Conservation (phyloP, 2,329 filamentous ascomycete species). For the Ramularia collo-cygni region DNA sequence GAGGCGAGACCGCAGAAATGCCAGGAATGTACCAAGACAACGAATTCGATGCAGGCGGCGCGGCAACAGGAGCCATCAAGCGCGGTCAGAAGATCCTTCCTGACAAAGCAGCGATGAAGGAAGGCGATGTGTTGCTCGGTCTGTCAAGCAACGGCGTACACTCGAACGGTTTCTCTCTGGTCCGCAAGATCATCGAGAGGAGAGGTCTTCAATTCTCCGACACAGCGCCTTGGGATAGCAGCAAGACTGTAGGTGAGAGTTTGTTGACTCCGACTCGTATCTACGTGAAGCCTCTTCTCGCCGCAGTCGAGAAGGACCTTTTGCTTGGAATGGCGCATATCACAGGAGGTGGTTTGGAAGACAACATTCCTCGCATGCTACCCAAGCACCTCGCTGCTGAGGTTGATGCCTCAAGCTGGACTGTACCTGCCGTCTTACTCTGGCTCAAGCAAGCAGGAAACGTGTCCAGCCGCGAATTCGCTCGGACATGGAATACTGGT, state of each 20-base stretch:
- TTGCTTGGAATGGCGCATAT: slow-evolving; percentile 96
- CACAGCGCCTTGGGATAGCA: slow-evolving; percentile 66
- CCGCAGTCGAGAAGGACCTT: slow-evolving; percentile 52
- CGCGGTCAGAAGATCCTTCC: slow-evolving; percentile 63
- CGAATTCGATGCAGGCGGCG: slow-evolving; percentile 89
- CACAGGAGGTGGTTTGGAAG: slow-evolving; percentile 84
- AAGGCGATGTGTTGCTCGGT: slow-evolving; percentile 79
- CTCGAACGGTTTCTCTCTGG: slow-evolving; percentile 96
- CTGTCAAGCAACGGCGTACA: slow-evolving; percentile 81
- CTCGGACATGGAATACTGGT: slow-evolving; percentile 88
- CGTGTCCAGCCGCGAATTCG: slow-evolving; percentile 73
- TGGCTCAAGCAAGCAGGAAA: slow-evolving; percentile 76
- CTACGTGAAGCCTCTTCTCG: slow-evolving; percentile 69
- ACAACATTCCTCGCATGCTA: slow-evolving; percentile 93
- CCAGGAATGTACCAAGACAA: slow-evolving; percentile 83
- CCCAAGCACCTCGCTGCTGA: slow-evolving; percentile 70
- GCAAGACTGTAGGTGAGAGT: slow-evolving; percentile 60
- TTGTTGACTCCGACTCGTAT: slow-evolving; percentile 87
- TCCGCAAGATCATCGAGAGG: slow-evolving; percentile 78
- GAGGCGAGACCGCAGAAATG: slow-evolving; percentile 98
- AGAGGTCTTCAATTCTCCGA: slow-evolving; percentile 65
- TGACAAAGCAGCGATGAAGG: slow-evolving; percentile 64
- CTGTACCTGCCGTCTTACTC: slow-evolving; percentile 69
- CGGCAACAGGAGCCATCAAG: slow-evolving; percentile 76
- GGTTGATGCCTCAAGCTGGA: slow-evolving; percentile 71